Percentiles rank a stretch among this genome's conserved stretches.
Conservation (phyloP, 2,329 filamentous ascomycete genomes). For the Boeremia exigua region DNA sequence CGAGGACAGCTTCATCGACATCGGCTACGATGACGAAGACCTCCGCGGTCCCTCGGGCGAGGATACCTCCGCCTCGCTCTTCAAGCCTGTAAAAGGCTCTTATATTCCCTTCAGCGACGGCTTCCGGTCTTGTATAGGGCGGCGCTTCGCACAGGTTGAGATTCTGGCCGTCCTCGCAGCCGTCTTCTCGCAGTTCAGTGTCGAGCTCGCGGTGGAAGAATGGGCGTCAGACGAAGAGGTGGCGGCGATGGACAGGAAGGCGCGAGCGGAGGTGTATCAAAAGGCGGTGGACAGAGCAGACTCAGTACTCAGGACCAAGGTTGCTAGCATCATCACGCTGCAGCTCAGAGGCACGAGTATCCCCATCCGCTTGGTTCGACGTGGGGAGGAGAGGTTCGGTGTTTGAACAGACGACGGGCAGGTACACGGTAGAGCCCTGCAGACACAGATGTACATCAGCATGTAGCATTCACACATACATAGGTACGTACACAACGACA, state of each 20-base stretch:
- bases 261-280: slow-evolving; percentile 64
- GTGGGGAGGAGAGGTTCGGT: slow-evolving; percentile 71
- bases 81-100: slow-evolving; percentile 54
- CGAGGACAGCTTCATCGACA: slow-evolving; percentile 41
- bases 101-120: slow-evolving; percentile 64
- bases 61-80: slow-evolving; percentile 68
- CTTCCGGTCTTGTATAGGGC: slow-evolving; percentile 61
- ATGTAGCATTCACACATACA: no score
- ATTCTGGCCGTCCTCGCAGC: slow-evolving; percentile 60
- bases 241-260: slow-evolving; percentile 51
- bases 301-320: slow-evolving; percentile 59
- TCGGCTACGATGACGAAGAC: slow-evolving; percentile 57
- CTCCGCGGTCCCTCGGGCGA: slow-evolving; percentile 65
- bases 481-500: no score
- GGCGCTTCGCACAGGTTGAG: slow-evolving; percentile 64
- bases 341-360: slow-evolving; percentile 69
- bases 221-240: slow-evolving; percentile 52
- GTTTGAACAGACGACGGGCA: background rate
- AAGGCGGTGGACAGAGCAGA: slow-evolving; percentile 65
- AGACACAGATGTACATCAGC: no score
- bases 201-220: slow-evolving; percentile 70
- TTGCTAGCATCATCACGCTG: slow-evolving; percentile 72
- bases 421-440: no score
- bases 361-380: slow-evolving; percentile 70
- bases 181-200: slow-evolving; percentile 64